A percentile compares a stretch with the other conserved stretches of the same genome.
Conservation (phyloP, 257 asterid genomes). For the Pogostemon cablin region DNA sequence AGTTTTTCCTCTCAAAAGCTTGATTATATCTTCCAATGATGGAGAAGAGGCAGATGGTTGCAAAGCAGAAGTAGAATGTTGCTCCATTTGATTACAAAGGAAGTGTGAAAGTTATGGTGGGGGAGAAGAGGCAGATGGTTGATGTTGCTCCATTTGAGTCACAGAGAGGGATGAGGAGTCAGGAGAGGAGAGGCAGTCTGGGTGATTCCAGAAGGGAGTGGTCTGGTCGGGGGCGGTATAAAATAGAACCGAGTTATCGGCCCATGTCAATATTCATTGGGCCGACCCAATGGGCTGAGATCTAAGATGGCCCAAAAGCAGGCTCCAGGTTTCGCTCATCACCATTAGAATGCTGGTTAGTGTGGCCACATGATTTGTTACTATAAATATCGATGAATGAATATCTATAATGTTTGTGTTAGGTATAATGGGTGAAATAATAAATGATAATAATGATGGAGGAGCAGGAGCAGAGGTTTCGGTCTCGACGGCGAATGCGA, state of each 20-base stretch:
- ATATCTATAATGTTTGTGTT: no score
- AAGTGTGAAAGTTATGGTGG: no score
- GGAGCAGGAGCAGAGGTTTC: slow-evolving; percentile 31
- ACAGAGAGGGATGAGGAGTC: background rate
- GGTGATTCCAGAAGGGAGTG: background rate
- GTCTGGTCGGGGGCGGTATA: background rate
- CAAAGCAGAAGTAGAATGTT: slow-evolving; percentile 22
- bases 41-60: slow-evolving; percentile 33
- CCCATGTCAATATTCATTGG: background rate
- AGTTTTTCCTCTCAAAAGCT: slow-evolving; percentile 64
- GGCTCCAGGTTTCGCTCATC: slow-evolving; percentile 4
- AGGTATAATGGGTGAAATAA: no score
- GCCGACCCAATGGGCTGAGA: background rate
- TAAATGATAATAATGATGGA: slow-evolving; percentile 11
- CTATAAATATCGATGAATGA: background rate
- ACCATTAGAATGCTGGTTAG: background rate
- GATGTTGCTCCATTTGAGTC: background rate
- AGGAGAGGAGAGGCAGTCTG: background rate
- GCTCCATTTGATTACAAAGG: slow-evolving; percentile 32
- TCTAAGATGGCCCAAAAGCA: background rate
- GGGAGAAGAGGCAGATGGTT: slow-evolving; percentile 32
- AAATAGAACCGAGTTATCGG: background rate
- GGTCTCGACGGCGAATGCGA: slow-evolving; percentile 13
- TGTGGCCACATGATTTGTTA: no score
- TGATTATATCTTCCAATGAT: slow-evolving; percentile 60